Evolutionary conservation across 768 basidiomycete genomes (phyloP), one percentile per base, ranked within the genome.

Genomic region (Kwoniella dendrophila): DNA sequence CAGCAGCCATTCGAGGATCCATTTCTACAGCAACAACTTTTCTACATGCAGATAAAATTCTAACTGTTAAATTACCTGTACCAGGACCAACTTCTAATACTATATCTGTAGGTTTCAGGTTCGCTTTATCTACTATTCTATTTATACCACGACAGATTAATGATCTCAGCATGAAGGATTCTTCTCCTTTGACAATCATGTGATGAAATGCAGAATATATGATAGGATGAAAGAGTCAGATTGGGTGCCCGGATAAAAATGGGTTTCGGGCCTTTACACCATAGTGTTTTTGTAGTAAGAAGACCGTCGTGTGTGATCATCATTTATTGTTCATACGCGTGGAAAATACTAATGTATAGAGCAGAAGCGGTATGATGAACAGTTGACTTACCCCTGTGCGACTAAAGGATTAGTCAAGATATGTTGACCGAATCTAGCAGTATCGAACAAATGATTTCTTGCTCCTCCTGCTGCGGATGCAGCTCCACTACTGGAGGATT

Each of bases 1-100:
- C 96, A 18, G 94, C 93, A 14, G 96, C 95, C 95, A 98, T 97
- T 16, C 96, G 87, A 67, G 96, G 96, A 76, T 98, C 96, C 80
- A 81, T 81, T 81, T 99, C 96, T 24, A 98, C 87, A 1, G 94
- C 95, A 0, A 90, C 91, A 27, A 91, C 89, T 81, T 89, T 88
- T 77, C 93, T 92, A 56, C 90, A 90, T 78, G 92, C 89, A 73
- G 95, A 91, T 26, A 99, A 81, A 60, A 98, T 99, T 72, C 89
- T 84, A 20, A 96, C 88, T 0, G 96, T 97, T 73, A 98, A 79
- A 78, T 99, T 98, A 67, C 96, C 95, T 7, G 95, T 97, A 80
- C 95, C 95, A 12, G 95, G 94, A 73, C 94, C 95, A 49, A 98
- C 92, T 81, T 98, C 95, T 51, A 99, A 86, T 33, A 98, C 93